Conservation (phyloP, 768 basidiomycete species). For the Phaffia australis region DNA sequence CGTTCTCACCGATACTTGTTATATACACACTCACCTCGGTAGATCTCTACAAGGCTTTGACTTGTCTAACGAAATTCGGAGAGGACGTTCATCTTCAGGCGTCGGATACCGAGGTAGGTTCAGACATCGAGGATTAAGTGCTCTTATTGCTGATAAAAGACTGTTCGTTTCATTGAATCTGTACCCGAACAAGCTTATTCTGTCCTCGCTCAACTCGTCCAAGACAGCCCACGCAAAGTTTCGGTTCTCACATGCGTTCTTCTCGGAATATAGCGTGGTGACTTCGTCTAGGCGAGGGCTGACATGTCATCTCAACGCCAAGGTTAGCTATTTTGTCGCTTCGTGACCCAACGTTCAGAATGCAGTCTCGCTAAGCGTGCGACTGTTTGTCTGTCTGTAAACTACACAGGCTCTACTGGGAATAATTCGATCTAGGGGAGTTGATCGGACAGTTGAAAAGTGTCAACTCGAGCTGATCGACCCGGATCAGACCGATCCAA, state of each 20-base stretch:
- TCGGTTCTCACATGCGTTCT: conserved; percentile 7
- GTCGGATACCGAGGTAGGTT: conserved; percentile 2
- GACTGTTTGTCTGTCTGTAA: not conserved
- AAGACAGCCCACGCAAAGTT: conserved; percentile 13
- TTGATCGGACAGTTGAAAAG: conserved; percentile 6
- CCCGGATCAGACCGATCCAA: not conserved
- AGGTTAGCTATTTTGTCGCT: not conserved
- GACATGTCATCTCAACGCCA: conserved; percentile 8
- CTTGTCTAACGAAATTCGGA: conserved; percentile 8
- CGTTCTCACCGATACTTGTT: not conserved
- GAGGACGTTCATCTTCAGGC: conserved; percentile 13
- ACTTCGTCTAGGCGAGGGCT: not conserved
- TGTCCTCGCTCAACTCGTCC: conserved; percentile 16
- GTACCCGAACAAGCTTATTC: not conserved
- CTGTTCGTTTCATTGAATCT: not conserved
- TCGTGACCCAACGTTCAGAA: no score
- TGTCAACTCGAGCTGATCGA: conserved; percentile 7
- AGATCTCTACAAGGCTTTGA: conserved; percentile 4
- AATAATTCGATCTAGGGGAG: conserved; percentile 4
- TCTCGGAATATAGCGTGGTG: not conserved
- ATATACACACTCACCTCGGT: not conserved
- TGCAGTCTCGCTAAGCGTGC: not conserved
- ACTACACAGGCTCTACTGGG: conserved; percentile 7
- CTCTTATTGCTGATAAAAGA: no score
- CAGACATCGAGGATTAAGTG: no score